Percentiles rank a stretch among this genome's conserved stretches.
phyloP scores from a whole-genome alignment of 2,329 filamentous ascomycete species.

The Paramyrothecium sp. region DNA sequence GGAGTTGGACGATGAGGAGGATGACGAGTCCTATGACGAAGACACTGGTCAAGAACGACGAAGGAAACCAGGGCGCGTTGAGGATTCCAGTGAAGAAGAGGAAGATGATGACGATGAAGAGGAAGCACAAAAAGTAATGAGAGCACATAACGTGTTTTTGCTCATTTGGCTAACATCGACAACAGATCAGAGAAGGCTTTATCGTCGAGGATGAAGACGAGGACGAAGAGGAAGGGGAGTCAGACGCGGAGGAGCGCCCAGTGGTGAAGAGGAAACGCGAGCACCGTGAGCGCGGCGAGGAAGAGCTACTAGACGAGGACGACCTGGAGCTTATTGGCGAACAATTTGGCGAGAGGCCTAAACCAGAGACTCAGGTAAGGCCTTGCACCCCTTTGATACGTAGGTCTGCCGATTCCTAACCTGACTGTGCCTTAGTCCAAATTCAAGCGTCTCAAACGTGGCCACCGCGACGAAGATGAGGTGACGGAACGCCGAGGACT shows the following conservation, averaged over 20 bases:
- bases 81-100: conserved; percentile 90
- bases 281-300: conserved; percentile 59
- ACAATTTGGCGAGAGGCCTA: conserved; percentile 62
- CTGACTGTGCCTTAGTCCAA: conserved; percentile 62
- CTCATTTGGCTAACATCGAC: background rate
- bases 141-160: no score
- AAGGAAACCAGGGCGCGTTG: conserved; percentile 44
- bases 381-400: background rate
- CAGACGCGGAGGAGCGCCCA: conserved; percentile 51
- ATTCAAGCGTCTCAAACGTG: conserved; percentile 94
- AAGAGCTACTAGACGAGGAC: conserved; percentile 91
- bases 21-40: conserved; percentile 80
- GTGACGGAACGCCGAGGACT: conserved; percentile 68
- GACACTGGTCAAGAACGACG: conserved; percentile 61
- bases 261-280: conserved; percentile 72
- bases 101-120: conserved; percentile 91
- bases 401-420: background rate
- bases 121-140: conserved; percentile 73
- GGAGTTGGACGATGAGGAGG: conserved; percentile 80
- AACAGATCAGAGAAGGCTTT: conserved; percentile 86
- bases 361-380: conserved; percentile 67
- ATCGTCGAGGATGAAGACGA: conserved; percentile 90
- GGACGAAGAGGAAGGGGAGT: conserved; percentile 63
- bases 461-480: conserved; percentile 72
- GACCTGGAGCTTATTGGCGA: conserved; percentile 94